Evolutionary conservation across 139 green algal species (phyloP).

Genomic region (Chara braunii): DNA sequence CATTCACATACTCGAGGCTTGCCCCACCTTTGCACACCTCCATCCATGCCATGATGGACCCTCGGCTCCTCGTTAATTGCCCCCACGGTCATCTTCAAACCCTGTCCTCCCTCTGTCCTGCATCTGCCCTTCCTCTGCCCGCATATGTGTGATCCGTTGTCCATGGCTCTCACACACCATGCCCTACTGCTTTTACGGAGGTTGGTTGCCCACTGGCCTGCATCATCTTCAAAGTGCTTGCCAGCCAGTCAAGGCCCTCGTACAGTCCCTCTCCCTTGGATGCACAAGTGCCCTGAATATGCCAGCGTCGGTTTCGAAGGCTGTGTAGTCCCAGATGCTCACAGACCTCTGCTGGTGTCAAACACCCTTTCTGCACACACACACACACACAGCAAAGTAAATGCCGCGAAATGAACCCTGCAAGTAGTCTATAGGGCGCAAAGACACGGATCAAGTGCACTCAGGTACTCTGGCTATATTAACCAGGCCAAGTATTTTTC

Average conservation of each 20-base stretch:
- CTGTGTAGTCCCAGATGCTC: constrained; percentile 71
- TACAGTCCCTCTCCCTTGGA: constrained; percentile 82
- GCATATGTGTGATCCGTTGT: too few species aligned
- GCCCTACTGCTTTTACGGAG: constrained; percentile 16
- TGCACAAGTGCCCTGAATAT: constrained; percentile 70
- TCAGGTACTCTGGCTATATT: too few species aligned
- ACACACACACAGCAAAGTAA: background rate
- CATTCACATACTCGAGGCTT: too few species aligned
- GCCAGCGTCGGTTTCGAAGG: constrained; percentile 76
- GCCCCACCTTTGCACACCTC: too few species aligned
- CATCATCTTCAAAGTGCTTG: constrained; percentile 52
- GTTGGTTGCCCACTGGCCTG: constrained; percentile 24
- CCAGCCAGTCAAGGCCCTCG: constrained; percentile 86
- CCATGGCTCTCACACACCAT: too few species aligned
- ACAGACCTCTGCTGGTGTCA: constrained; percentile 71
- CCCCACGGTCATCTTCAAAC: too few species aligned
- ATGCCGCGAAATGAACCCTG: background rate
- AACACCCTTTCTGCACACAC: constrained; percentile 40
- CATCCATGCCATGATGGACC: too few species aligned
- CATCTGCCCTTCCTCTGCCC: too few species aligned
- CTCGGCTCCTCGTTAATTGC: too few species aligned
- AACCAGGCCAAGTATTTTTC: too few species aligned
- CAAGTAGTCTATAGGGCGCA: background rate
- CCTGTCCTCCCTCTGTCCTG: too few species aligned
- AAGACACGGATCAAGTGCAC: too few species aligned